Conservation (phyloP, 2,329 filamentous ascomycete genomes). For the Xylaria sp. region DNA sequence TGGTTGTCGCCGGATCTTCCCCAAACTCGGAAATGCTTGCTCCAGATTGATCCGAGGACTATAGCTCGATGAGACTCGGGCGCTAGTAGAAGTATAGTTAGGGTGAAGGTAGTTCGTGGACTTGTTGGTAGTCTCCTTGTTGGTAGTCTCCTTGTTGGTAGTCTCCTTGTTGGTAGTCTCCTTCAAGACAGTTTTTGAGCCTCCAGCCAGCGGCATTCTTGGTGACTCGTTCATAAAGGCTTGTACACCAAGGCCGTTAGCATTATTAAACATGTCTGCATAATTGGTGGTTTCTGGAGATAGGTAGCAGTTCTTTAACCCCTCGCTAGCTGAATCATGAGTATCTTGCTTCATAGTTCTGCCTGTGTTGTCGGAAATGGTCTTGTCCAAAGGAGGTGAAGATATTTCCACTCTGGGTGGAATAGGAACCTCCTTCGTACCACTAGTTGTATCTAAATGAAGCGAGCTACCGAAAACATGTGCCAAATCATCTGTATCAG, state of each 20-base stretch:
- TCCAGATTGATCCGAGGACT: neutral
- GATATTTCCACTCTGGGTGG: neutral
- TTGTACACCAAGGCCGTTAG: neutral
- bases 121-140: too few relatives aligned
- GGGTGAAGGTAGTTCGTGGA: neutral
- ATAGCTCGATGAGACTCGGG: neutral
- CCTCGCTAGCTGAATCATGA: neutral
- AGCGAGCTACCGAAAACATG: neutral
- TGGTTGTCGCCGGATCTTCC: neutral
- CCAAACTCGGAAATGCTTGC: neutral
- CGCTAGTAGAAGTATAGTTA: neutral
- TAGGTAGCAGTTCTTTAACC: neutral
- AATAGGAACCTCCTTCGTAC: neutral
- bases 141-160: too few relatives aligned
- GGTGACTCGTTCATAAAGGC: neutral
- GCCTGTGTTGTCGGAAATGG: neutral
- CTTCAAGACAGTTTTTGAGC: neutral
- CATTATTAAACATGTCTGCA: neutral
- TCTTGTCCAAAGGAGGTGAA: neutral
- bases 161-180: neutral
- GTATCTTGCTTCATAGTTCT: slow-evolving; percentile 1
- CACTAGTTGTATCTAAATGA: neutral
- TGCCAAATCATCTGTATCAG: neutral
- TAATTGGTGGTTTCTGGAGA: neutral
- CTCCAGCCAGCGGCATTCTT: neutral